Percentiles rank a stretch among this genome's conserved stretches.
Conservation (phyloP, 371 early-diverging fungal genomes). For the Mucor ambiguus region DNA sequence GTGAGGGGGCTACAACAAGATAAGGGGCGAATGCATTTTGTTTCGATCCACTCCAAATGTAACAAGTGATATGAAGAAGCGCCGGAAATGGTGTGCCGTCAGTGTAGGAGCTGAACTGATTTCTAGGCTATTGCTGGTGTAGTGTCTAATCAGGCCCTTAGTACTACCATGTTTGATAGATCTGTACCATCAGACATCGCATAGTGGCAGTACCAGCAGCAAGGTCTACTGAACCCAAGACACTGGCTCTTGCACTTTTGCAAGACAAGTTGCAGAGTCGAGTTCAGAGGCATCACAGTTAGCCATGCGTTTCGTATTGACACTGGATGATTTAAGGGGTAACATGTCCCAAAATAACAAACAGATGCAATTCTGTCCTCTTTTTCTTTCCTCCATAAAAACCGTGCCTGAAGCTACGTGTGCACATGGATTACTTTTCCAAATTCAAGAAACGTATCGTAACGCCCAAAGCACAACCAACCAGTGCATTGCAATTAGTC, state of each 20-base stretch:
- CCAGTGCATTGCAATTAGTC: constrained; percentile 66
- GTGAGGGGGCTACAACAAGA: neutral
- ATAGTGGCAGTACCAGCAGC: no score
- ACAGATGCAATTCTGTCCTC: neutral
- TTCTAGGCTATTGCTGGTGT: no score
- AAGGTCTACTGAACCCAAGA: no score
- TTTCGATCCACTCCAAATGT: neutral
- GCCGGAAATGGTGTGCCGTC: neutral
- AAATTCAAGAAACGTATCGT: constrained; percentile 67
- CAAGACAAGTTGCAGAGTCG: no score
- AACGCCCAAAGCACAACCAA: constrained; percentile 65
- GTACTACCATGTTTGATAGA: no score
- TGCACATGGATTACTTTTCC: constrained; percentile 69
- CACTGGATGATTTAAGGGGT: neutral
- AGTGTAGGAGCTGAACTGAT: neutral
- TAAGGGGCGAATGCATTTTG: neutral
- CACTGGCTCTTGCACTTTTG: no score
- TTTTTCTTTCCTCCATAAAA: no score
- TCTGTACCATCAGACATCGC: no score
- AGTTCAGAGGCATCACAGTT: no score
- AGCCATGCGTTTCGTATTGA: neutral
- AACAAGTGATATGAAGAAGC: no score
- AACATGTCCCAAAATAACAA: neutral
- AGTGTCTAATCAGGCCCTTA: no score
- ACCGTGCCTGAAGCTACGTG: neutral